Percentiles rank a stretch among this genome's conserved stretches.
Conservation (phyloP, 139 green algal species). For the Picochlorum sp. region DNA sequence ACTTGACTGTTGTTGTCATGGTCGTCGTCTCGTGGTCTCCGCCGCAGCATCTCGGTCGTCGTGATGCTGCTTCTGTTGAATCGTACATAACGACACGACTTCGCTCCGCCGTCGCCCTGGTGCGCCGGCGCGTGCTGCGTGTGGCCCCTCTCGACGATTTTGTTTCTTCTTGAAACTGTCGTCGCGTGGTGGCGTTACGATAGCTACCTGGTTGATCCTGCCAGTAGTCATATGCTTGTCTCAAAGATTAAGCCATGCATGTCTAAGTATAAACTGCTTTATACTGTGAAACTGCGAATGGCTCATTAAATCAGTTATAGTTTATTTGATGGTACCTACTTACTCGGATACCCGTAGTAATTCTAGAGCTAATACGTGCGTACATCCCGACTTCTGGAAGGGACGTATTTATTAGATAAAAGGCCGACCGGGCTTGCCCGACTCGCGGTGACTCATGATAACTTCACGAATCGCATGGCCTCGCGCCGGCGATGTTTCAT, state of each 20-base stretch:
- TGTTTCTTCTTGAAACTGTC: too few species aligned
- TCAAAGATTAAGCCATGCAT: slow-evolving; percentile 99
- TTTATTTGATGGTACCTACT: slow-evolving; percentile 99
- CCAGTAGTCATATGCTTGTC: slow-evolving; percentile 97
- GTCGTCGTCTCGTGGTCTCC: neutral
- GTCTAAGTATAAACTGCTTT: slow-evolving; percentile 98
- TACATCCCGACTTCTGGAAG: slow-evolving; percentile 81
- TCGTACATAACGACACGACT: neutral
- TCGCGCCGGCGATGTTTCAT: slow-evolving; percentile 80
- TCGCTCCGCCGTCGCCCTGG: neutral
- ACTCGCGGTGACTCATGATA: slow-evolving; percentile 81
- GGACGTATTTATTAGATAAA: slow-evolving; percentile 93
- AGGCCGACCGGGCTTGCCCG: slow-evolving; percentile 33
- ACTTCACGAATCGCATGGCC: slow-evolving; percentile 84
- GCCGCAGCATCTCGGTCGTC: neutral
- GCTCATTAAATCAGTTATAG: slow-evolving; percentile 99
- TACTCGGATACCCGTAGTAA: slow-evolving; percentile 70
- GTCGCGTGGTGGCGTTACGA: neutral
- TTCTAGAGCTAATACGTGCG: slow-evolving; percentile 92
- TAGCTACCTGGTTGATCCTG: slow-evolving; percentile 93
- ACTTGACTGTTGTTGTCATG: too few species aligned
- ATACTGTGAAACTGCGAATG: slow-evolving; percentile 99
- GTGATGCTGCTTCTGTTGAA: neutral
- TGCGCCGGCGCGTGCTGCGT: neutral
- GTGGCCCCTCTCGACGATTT: slow-evolving; percentile 3